A percentile compares a stretch with the other conserved stretches of the same genome.
phyloP scores from a whole-genome alignment of 768 basidiomycete species.

The Tephrocybe sp. region DNA sequence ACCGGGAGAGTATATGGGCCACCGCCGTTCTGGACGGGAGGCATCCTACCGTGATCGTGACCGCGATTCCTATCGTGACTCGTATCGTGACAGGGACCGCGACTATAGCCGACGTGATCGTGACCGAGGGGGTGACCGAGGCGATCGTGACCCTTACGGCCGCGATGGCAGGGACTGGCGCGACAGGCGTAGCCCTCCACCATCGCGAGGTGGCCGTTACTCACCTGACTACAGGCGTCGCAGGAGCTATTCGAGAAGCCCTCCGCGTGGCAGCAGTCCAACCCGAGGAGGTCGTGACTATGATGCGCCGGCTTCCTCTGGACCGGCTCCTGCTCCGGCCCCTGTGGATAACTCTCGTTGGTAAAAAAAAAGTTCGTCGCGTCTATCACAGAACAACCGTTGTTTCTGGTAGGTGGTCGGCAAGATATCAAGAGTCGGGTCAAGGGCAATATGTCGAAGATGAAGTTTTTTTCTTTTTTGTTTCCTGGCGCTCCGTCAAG shows the following conservation, averaged over 20 bases:
- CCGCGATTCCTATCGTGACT: conserved; percentile 37
- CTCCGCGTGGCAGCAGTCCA: conserved; percentile 69
- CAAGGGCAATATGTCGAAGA: conserved; percentile 44
- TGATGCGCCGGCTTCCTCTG: conserved; percentile 28
- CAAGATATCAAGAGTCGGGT: conserved; percentile 28
- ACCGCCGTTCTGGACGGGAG: conserved; percentile 58
- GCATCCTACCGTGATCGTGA: conserved; percentile 34
- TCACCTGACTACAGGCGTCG: conserved; percentile 78
- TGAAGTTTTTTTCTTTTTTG: conserved; percentile 45
- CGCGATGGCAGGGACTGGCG: conserved; percentile 76
- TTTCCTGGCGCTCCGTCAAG: conserved; percentile 43
- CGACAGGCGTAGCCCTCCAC: conserved; percentile 76
- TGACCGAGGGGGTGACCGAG: conserved; percentile 54
- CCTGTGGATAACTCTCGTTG: conserved; percentile 46
- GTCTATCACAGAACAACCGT: conserved; percentile 11
- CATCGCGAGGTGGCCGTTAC: conserved; percentile 62
- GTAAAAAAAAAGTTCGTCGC: conserved; percentile 41
- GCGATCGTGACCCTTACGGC: conserved; percentile 65
- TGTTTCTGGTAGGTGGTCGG: conserved; percentile 24
- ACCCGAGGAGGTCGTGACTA: conserved; percentile 36
- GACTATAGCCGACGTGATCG: conserved; percentile 51
- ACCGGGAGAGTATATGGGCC: conserved; percentile 97
- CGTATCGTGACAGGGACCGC: conserved; percentile 55
- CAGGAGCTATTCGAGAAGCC: conserved; percentile 78
- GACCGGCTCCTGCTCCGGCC: conserved; percentile 39